phyloP scores from a whole-genome alignment of 441 rosid genomes.

The Adansonia gregorii region DNA sequence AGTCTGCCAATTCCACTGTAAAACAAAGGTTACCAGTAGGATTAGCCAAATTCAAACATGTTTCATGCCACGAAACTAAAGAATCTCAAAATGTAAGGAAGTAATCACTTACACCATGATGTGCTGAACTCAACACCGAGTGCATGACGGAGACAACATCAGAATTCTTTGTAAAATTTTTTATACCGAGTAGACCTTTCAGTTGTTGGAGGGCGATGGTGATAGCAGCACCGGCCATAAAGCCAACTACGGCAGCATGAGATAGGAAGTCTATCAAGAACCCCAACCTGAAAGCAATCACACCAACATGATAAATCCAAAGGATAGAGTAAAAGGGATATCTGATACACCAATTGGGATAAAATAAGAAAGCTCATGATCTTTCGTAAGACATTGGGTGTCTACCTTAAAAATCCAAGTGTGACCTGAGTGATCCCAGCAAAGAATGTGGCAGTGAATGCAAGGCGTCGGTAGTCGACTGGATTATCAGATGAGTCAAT shows the following conservation, averaged over 20 bases:
- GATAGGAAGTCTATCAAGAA: conserved; percentile 92
- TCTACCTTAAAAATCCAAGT: conserved; percentile 73
- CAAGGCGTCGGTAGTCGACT: conserved; percentile 65
- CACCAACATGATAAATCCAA: not conserved
- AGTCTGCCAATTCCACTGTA: conserved; percentile 99
- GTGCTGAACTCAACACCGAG: conserved; percentile 55
- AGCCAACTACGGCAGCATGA: conserved; percentile 95
- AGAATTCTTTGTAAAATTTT: conserved; percentile 64
- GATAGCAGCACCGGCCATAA: conserved; percentile 98
- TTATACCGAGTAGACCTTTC: conserved; percentile 85
- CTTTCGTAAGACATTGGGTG: not conserved
- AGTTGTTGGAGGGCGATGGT: conserved; percentile 95
- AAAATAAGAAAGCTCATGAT: not conserved
- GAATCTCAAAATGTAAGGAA: not conserved
- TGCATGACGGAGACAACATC: conserved; percentile 79
- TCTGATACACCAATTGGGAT: not conserved
- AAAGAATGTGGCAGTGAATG: conserved; percentile 92
- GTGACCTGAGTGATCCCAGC: conserved; percentile 79
- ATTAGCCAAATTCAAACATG: conserved; percentile 21
- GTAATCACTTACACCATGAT: conserved; percentile 59
- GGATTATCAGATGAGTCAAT: conserved; percentile 54
- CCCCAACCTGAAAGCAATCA: conserved; percentile 56
- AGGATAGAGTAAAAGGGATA: too few species aligned
- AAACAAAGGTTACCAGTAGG: conserved; percentile 19
- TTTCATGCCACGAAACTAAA: not conserved